Evolutionary conservation across 2,329 filamentous ascomycete genomes (phyloP).

Genomic region (Aphanocladium album): DNA sequence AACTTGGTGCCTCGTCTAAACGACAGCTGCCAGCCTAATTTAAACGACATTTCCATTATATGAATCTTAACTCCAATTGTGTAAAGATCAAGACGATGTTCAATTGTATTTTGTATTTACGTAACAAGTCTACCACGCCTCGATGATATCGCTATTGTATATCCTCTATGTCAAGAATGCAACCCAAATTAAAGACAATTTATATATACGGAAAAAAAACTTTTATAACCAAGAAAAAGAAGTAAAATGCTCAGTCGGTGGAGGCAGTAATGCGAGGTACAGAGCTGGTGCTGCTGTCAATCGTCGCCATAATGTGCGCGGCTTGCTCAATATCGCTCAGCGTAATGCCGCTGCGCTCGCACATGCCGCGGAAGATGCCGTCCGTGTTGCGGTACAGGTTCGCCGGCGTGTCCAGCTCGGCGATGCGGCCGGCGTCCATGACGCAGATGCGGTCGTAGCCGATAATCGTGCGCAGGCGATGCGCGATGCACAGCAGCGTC

Average conservation of each 20-base stretch:
- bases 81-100: too few species aligned
- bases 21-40: too few species aligned
- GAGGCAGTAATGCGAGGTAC: not conserved
- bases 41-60: too few species aligned
- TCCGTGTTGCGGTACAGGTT: slow-evolving; percentile 62
- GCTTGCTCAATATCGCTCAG: slow-evolving; percentile 48
- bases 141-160: too few species aligned
- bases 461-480: slow-evolving; percentile 86
- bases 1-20: too few species aligned
- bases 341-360: slow-evolving; percentile 75
- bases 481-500: slow-evolving; percentile 88
- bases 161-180: too few species aligned
- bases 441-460: slow-evolving; percentile 94
- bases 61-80: too few species aligned
- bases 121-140: too few species aligned
- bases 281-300: slow-evolving; percentile 2
- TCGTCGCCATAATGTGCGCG: slow-evolving; percentile 21
- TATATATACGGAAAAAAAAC: not conserved
- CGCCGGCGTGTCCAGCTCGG: slow-evolving; percentile 75
- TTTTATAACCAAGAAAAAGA: not conserved
- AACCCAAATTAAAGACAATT: too few species aligned
- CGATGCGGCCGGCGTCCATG: slow-evolving; percentile 85
- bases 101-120: not conserved
- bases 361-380: slow-evolving; percentile 86
- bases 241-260: not conserved